A percentile compares a stretch with the other conserved stretches of the same genome.
These are phyloP conservation scores for Micromonas pusilla DNA, from an alignment of 139 green algal genomes.

Conservation along the genomic window DNA sequence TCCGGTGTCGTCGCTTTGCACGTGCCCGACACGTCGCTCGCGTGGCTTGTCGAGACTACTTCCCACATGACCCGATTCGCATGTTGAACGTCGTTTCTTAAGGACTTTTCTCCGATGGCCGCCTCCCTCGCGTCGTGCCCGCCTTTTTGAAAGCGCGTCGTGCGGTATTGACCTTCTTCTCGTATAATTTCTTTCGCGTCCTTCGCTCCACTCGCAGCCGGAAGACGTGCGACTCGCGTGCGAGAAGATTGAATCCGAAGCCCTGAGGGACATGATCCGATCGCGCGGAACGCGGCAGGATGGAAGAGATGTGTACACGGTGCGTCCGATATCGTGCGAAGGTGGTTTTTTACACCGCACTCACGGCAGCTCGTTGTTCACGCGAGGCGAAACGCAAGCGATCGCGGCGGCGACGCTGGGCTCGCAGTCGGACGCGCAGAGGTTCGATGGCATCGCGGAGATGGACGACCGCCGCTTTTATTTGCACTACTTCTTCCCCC, in stretches of 20 bases:
- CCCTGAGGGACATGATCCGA: neutral
- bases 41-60: too few species aligned
- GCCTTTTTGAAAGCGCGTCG: too few species aligned
- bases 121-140: too few species aligned
- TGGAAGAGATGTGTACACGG: neutral
- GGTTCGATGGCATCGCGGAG: slow-evolving; percentile 45
- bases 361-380: slow-evolving; percentile 93
- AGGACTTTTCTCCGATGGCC: too few species aligned
- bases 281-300: slow-evolving; percentile 22
- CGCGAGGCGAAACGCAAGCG: slow-evolving; percentile 89
- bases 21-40: neutral
- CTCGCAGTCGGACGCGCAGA: slow-evolving; percentile 43
- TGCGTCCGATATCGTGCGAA: slow-evolving; percentile 13
- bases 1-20: slow-evolving; percentile 13
- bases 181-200: too few species aligned
- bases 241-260: neutral
- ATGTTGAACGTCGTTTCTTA: too few species aligned
- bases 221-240: slow-evolving; percentile 2
- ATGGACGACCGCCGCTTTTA: slow-evolving; percentile 14
- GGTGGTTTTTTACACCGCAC: slow-evolving; percentile 41
- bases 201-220: too few species aligned
- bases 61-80: too few species aligned
- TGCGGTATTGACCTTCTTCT: too few species aligned
- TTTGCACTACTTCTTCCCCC: slow-evolving; percentile 99
- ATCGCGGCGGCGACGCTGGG: slow-evolving; percentile 73